Base-by-base conservation (phyloP, 495 filamentous ascomycete species). In the Penicillium bovifimosum region DNA sequence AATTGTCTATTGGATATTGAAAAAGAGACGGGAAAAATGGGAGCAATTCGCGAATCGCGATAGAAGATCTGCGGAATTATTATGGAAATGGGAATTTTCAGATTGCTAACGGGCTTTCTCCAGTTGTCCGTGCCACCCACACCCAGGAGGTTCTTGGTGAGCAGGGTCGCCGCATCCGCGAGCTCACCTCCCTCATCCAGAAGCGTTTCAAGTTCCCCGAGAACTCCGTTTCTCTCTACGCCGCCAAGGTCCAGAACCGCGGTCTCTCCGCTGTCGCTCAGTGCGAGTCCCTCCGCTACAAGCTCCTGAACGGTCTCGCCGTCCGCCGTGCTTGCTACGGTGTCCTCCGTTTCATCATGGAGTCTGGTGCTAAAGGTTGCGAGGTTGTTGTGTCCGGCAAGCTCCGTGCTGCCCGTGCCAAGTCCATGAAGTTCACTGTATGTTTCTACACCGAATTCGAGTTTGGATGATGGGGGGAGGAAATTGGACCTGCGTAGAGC, bases 131-230 rank as follows among this genome's bases (percentile, higher is more conserved):
- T 76, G 95, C 95, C 64, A 98, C 93, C 68, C 93, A 98, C 84
- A 98, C 93, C 70, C 93, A 98, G 80, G 93, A 98, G 80, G 93
- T 98, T 65, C 90, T 98, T 63, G 93, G 93, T 71, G 93, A 98
- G 85, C 93, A 97, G 82, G 93, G 93, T 64, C 90, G 93, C 77
- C 90, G 93, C 76, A 98, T 98, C 78, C 91, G 93, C 75, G 93
- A 98, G 81, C 90, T 98, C 78, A 98, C 93, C 68, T 96, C 90
- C 59, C 87, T 98, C 71, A 96, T 98, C 83, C 95, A 97, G 81
- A 97, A 98, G 86, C 90, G 93, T 62, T 98, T 97, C 88, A 96
- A 96, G 82, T 98, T 98, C 84, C 91, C 93, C 72, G 93, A 96
- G 82, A 96, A 97, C 87, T 93, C 88, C 65, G 93, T 98, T 74